These are phyloP conservation scores for Chlorociboria aeruginascens DNA, from an alignment of 495 filamentous ascomycete genomes.

Conservation along the genomic window DNA sequence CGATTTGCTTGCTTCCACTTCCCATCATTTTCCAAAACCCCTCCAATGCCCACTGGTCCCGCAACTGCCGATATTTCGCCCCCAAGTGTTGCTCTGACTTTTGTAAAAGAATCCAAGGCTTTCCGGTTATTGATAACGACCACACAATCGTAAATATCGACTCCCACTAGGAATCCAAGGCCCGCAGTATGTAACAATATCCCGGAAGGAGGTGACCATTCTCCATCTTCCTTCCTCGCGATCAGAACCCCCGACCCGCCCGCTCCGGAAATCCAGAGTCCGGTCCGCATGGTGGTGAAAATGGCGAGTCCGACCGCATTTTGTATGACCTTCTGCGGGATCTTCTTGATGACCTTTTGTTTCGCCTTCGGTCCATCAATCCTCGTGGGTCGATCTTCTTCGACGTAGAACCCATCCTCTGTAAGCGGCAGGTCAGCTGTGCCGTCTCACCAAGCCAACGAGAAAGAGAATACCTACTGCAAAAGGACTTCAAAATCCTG, in stretches of 20 bases:
- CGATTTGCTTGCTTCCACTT: slow-evolving; percentile 30
- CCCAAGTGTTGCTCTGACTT: slow-evolving; percentile 63
- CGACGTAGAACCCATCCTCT: slow-evolving; percentile 35
- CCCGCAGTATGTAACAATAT: slow-evolving; percentile 80
- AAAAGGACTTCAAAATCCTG: slow-evolving; percentile 67
- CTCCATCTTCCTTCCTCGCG: slow-evolving; percentile 65
- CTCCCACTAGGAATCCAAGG: slow-evolving; percentile 76
- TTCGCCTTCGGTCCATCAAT: slow-evolving; percentile 47
- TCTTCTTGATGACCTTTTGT: slow-evolving; percentile 67
- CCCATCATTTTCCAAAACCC: slow-evolving; percentile 57
- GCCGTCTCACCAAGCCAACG: background rate
- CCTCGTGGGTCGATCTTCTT: slow-evolving; percentile 10
- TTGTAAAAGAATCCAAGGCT: slow-evolving; percentile 70
- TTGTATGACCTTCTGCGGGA: slow-evolving; percentile 68
- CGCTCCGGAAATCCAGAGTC: slow-evolving; percentile 81
- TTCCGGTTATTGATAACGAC: slow-evolving; percentile 77
- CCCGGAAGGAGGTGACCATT: slow-evolving; percentile 81
- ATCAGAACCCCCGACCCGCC: slow-evolving; percentile 76
- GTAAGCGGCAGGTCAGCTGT: slow-evolving; percentile 3
- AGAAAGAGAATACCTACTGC: slow-evolving; percentile 34
- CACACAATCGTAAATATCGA: slow-evolving; percentile 90
- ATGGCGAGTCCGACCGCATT: slow-evolving; percentile 80
- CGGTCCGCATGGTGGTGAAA: slow-evolving; percentile 88
- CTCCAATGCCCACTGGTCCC: slow-evolving; percentile 68
- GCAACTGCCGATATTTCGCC: slow-evolving; percentile 65